Percentiles rank a stretch among this genome's conserved stretches.
Evolutionary conservation across 116 monocot genomes (phyloP).

Genomic region (Iris pallida): DNA sequence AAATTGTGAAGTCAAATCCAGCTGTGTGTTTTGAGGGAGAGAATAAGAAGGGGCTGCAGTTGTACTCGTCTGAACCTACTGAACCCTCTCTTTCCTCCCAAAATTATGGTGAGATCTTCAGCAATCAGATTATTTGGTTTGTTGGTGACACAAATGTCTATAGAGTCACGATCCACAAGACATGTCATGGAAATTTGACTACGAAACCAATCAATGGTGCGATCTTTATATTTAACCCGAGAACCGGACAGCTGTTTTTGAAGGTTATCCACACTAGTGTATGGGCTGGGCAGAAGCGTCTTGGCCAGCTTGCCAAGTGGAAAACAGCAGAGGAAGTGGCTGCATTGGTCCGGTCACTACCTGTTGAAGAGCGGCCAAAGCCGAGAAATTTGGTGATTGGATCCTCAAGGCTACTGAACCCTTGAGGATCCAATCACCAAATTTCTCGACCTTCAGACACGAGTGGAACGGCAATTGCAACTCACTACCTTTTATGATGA

Average conservation of each 20-base stretch:
- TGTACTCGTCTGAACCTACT: constrained; percentile 97
- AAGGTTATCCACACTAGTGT: constrained; percentile 99
- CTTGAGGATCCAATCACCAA: no score
- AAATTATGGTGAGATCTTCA: constrained; percentile 66
- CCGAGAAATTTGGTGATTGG: constrained; percentile 62
- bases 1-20: constrained; percentile 98
- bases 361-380: constrained; percentile 96
- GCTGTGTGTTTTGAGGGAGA: constrained; percentile 71
- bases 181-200: constrained; percentile 72
- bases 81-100: constrained; percentile 95
- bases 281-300: constrained; percentile 99
- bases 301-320: constrained; percentile 98
- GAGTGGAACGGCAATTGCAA: constrained; percentile 74
- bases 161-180: constrained; percentile 58
- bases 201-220: constrained; percentile 99
- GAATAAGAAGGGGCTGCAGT: constrained; percentile 96
- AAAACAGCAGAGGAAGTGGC: constrained; percentile 68
- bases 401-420: constrained; percentile 63
- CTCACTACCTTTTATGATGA: constrained; percentile 64
- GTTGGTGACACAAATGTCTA: constrained; percentile 66
- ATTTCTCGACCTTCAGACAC: no score
- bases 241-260: constrained; percentile 92
- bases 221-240: constrained; percentile 96
- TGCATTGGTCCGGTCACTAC: constrained; percentile 56
- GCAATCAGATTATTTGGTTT: constrained; percentile 67